Conservation (phyloP, 306 rosid species). For the Hippophae rhamnoides region DNA sequence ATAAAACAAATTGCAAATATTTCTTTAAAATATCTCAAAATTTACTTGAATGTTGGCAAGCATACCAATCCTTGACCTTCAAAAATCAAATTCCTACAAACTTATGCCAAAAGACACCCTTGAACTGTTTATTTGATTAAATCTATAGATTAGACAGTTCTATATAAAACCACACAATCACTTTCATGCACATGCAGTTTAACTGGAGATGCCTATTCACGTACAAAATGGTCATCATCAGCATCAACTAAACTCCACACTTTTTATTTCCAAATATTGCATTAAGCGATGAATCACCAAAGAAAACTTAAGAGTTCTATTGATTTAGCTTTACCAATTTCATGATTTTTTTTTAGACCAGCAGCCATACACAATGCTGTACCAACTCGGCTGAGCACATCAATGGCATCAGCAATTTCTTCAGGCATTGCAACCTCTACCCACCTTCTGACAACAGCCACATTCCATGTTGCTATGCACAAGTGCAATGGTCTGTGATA, state of each 20-base stretch:
- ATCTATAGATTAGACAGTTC: background rate
- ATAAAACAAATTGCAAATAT: background rate
- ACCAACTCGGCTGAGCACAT: conserved; percentile 69
- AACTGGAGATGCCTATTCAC: background rate
- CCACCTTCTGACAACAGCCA: conserved; percentile 91
- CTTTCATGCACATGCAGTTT: background rate
- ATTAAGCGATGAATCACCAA: background rate
- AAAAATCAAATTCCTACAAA: background rate
- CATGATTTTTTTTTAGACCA: conserved; percentile 89
- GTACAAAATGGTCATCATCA: background rate
- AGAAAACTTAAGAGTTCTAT: background rate
- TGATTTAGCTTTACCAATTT: conserved; percentile 48
- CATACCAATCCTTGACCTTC: background rate
- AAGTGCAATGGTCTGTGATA: conserved; percentile 80
- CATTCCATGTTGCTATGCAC: conserved; percentile 94
- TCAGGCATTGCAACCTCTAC: conserved; percentile 73
- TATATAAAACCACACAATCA: background rate
- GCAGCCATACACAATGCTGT: conserved; percentile 98
- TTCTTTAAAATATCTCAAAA: background rate
- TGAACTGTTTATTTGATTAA: background rate
- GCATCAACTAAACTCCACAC: background rate
- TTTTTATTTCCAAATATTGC: background rate
- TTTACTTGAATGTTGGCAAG: background rate
- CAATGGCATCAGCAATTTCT: conserved; percentile 82
- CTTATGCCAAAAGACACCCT: background rate